These are phyloP conservation scores for Phylloboletellus chloephorus DNA, from an alignment of 1,284 basidiomycete species.

Conservation along the genomic window DNA sequence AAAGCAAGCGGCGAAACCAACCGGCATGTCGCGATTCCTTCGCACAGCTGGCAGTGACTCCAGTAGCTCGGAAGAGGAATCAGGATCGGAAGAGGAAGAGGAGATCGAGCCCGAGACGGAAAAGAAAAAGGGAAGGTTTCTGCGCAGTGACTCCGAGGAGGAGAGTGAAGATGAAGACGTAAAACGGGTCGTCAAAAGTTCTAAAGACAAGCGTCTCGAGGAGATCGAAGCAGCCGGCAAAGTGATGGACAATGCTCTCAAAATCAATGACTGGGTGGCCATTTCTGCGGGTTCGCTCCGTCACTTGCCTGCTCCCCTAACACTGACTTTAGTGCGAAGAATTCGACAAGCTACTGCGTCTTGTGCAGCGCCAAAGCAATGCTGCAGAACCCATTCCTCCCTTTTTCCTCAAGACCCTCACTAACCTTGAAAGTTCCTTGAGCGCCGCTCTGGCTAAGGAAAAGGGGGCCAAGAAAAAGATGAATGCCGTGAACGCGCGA, in stretches of 20 bases:
- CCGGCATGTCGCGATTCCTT: constrained; percentile 69
- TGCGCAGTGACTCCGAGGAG: constrained; percentile 52
- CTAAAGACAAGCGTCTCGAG: constrained; percentile 80
- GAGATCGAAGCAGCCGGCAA: constrained; percentile 89
- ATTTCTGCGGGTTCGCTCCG: constrained; percentile 71
- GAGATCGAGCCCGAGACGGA: constrained; percentile 39
- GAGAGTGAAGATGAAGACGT: constrained; percentile 70
- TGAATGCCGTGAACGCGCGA: constrained; percentile 92
- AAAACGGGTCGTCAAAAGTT: constrained; percentile 74
- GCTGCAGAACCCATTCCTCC: constrained; percentile 84
- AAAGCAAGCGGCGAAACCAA: constrained; percentile 51
- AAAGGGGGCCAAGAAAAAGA: constrained; percentile 93
- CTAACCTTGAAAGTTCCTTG: constrained; percentile 74
- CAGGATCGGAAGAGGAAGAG: constrained; percentile 41
- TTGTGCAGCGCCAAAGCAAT: constrained; percentile 86
- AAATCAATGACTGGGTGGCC: constrained; percentile 95
- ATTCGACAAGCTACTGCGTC: constrained; percentile 91
- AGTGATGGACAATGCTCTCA: constrained; percentile 90
- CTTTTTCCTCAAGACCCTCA: constrained; percentile 78
- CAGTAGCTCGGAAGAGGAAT: constrained; percentile 42
- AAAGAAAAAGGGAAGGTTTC: constrained; percentile 46
- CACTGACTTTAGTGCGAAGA: constrained; percentile 47
- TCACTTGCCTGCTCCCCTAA: not conserved
- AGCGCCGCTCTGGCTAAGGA: constrained; percentile 75
- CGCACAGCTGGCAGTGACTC: constrained; percentile 47